These are phyloP conservation scores for Setaria italica DNA, from an alignment of 202 grass and related monocot species.

Conservation along the genomic window DNA sequence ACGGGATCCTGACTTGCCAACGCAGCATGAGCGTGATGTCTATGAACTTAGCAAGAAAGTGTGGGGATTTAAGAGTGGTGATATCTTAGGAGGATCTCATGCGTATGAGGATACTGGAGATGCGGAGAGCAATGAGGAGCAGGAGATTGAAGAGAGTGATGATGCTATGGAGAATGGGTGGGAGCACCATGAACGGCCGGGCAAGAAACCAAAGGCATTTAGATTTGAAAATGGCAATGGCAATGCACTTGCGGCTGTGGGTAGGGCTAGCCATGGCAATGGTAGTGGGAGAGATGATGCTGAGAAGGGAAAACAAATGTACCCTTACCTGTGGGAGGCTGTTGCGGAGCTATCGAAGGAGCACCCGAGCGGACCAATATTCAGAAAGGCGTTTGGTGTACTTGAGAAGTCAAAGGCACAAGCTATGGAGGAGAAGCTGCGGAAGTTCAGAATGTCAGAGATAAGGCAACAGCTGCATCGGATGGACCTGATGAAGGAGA, in stretches of 20 bases:
- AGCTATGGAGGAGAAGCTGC: constrained; percentile 55
- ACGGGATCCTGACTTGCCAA: constrained; percentile 40
- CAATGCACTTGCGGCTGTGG: not conserved
- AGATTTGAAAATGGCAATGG: constrained; percentile 30
- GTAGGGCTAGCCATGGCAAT: constrained; percentile 24
- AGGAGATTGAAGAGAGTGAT: constrained; percentile 38
- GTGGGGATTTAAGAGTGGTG: constrained; percentile 36
- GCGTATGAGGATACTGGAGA: constrained; percentile 32
- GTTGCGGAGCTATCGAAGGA: constrained; percentile 55
- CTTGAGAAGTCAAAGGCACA: constrained; percentile 51
- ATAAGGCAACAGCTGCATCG: constrained; percentile 57
- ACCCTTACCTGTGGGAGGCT: constrained; percentile 55
- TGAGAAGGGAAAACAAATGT: constrained; percentile 42
- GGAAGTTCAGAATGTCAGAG: constrained; percentile 47
- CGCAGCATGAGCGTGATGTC: constrained; percentile 34
- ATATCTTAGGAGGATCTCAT: not conserved
- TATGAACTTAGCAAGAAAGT: constrained; percentile 63
- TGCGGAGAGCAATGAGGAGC: constrained; percentile 42
- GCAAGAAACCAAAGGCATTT: constrained; percentile 28
- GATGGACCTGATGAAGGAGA: constrained; percentile 60
- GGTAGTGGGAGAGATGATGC: not conserved
- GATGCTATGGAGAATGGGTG: constrained; percentile 28
- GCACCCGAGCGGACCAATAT: constrained; percentile 35
- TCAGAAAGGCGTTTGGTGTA: constrained; percentile 54
- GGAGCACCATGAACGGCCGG: not conserved